Percentiles rank a stretch among this genome's conserved stretches.
These are phyloP conservation scores for Acanthamoeba healyi DNA, from an alignment of 208 protist species.

Conservation along the genomic window DNA sequence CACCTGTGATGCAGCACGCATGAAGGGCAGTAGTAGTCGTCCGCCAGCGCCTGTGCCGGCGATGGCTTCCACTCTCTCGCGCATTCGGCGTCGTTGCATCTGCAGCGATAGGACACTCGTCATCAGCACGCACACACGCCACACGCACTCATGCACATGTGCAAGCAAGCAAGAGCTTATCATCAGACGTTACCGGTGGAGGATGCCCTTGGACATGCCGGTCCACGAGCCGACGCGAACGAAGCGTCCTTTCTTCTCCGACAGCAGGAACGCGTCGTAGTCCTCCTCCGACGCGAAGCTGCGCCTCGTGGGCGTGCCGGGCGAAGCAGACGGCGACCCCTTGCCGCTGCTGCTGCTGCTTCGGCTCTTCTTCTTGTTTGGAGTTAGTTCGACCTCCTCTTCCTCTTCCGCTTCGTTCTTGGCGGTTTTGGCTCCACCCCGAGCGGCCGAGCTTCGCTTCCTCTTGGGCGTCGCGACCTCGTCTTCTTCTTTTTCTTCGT, in stretches of 20 bases:
- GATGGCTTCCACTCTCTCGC: conserved; percentile 56
- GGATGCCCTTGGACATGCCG: conserved; percentile 53
- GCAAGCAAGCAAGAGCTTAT: neutral
- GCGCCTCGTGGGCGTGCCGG: neutral
- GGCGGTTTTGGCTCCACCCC: too few species aligned
- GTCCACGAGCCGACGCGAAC: conserved; percentile 55
- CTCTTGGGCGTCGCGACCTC: neutral
- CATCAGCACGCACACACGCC: too few species aligned
- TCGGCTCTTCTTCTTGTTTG: neutral
- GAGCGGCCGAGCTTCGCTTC: neutral
- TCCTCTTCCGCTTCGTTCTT: neutral
- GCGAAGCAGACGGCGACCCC: neutral
- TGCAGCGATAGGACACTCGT: neutral
- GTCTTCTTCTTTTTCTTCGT: neutral
- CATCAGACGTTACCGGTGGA: neutral
- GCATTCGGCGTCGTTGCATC: conserved; percentile 48
- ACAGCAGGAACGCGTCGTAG: conserved; percentile 45
- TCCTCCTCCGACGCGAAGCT: neutral
- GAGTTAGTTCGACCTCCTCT: neutral
- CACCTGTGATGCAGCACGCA: conserved; percentile 61
- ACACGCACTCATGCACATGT: neutral
- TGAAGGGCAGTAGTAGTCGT: conserved; percentile 64
- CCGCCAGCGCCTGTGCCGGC: conserved; percentile 35
- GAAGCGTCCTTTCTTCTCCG: conserved; percentile 56
- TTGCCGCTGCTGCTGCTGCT: neutral